Conservation (phyloP, 176 grass and related monocot species). For the Cenchrus purpureus region DNA sequence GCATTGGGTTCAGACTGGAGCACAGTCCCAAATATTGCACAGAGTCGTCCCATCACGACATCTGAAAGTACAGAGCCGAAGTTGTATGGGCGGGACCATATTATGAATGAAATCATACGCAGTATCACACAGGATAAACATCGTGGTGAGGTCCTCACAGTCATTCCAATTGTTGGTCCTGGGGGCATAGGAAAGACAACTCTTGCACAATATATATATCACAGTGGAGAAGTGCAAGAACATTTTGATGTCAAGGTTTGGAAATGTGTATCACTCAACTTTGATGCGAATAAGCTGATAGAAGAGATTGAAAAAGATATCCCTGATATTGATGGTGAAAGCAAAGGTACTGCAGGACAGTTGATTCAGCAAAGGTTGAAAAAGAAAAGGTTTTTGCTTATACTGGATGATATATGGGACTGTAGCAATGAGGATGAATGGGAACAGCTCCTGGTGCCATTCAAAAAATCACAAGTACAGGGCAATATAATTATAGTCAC, state of each 20-base stretch:
- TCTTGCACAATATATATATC: background rate
- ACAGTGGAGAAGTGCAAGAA: background rate
- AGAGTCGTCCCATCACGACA: background rate
- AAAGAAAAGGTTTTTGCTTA: conserved; percentile 8
- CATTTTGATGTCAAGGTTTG: conserved; percentile 36
- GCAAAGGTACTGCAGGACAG: background rate
- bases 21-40: background rate
- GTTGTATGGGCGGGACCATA: conserved; percentile 20
- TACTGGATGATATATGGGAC: conserved; percentile 27
- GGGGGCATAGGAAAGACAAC: no score
- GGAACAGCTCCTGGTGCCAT: background rate
- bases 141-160: background rate
- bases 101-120: background rate
- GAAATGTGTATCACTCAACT: conserved; percentile 42
- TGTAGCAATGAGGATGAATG: background rate
- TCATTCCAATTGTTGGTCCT: conserved; percentile 36
- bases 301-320: background rate
- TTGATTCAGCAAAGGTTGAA: background rate
- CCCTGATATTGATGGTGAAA: background rate
- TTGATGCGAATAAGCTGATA: background rate
- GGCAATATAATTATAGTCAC: conserved; percentile 22
- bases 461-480: background rate
- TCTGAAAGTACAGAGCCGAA: background rate
- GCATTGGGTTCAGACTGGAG: background rate
- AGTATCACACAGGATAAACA: background rate